Evolutionary conservation across 2,329 filamentous ascomycete species (phyloP).

Genomic region (Cercospora sp.): DNA sequence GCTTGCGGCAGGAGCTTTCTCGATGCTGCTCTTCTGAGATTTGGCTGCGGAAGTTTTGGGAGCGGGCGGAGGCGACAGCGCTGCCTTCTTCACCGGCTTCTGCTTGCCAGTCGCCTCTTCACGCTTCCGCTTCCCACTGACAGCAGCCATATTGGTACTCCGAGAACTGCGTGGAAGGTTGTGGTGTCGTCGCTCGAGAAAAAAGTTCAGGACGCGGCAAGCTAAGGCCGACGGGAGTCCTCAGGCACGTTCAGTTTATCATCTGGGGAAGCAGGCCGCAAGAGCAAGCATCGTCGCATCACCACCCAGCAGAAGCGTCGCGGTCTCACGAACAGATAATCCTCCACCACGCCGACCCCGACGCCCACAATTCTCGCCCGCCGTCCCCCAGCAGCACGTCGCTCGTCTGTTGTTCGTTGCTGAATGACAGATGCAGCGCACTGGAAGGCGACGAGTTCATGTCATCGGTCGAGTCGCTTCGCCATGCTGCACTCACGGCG

Average conservation of each 20-base stretch:
- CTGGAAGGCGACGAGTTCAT: slow-evolving; percentile 46
- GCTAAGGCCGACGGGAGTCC: neutral
- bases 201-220: slow-evolving; percentile 7
- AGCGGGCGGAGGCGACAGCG: neutral
- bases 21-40: slow-evolving; percentile 6
- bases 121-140: slow-evolving; percentile 15
- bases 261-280: neutral
- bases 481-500: slow-evolving; percentile 16
- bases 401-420: slow-evolving; percentile 33
- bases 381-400: slow-evolving; percentile 9
- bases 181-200: neutral
- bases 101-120: slow-evolving; percentile 14
- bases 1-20: slow-evolving; percentile 4
- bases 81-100: slow-evolving; percentile 18
- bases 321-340: slow-evolving; percentile 11
- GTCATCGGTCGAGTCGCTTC: slow-evolving; percentile 48
- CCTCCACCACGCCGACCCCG: slow-evolving; percentile 5
- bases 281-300: slow-evolving; percentile 3
- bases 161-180: neutral
- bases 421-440: slow-evolving; percentile 52
- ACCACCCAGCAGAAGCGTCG: slow-evolving; percentile 4
- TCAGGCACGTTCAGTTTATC: neutral
- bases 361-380: slow-evolving; percentile 3
- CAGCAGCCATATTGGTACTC: neutral
- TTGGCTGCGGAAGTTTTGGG: slow-evolving; percentile 10